Evolutionary conservation across 805 yeast genomes (phyloP), one percentile per base, ranked within the genome.

Genomic region (Starmerella davenportii): DNA sequence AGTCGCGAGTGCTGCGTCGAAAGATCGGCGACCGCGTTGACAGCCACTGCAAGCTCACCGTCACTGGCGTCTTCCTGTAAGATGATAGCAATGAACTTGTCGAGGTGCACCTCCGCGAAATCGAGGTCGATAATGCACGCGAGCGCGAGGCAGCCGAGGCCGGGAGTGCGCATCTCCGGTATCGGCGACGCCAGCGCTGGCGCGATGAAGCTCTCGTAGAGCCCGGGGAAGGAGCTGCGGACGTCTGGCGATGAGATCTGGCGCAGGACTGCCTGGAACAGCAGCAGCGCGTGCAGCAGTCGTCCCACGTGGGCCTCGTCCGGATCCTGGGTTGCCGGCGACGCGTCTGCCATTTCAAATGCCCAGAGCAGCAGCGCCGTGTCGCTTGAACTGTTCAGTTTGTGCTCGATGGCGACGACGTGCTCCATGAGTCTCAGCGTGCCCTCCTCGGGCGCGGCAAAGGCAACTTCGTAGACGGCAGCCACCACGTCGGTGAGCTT

Each of bases 81-180:
- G 4, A 34, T 14, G 11, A 34, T 4, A 9, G 16, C 14, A 23
- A 20, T 14, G 34, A 41, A 38, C 14, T 27, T 19, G 17, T 8
- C 17, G 27, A 33, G 23, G 24, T 45, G 45, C 27, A 21, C 38
- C 3, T 13, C 23, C 11, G 45, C 43, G 19, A 46, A 38, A 15
- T 31, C 28, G 11, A 29, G 30, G 37, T 41, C 43, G 16, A 43
- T 32, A 15, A 85, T 58, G 44, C 93, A 73, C 46, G 82, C 78
- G 20, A 87, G 63, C 0, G 94, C 94, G 20, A 87, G 64, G 45
- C 92, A 78, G 40, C 65, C 67, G 20, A 79, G 62, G 3, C 93
- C 94, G 4, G 76, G 59, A 34, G 68, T 72, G 42, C 78, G 64
- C 21, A 74, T 70, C 16, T 62, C 64, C 4, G 65, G 56, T 23